Conservation (phyloP, 805 yeast genomes). For the Maudiozyma pseudohumilis region DNA sequence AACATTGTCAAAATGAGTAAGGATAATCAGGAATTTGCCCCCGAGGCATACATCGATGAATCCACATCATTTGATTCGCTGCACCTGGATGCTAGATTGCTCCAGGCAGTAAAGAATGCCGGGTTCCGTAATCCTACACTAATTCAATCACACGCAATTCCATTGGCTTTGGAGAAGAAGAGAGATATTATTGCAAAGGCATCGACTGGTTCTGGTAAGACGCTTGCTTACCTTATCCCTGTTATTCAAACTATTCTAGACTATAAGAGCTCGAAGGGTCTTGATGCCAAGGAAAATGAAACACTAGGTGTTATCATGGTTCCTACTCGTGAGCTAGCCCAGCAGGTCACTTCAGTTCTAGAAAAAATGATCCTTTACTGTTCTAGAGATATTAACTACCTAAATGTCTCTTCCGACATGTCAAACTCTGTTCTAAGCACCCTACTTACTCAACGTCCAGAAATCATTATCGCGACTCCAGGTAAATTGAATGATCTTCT, state of each 20-base stretch:
- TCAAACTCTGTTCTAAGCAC: constrained; percentile 65
- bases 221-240: constrained; percentile 84
- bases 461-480: constrained; percentile 80
- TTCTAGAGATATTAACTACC: constrained; percentile 48
- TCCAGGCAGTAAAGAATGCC: constrained; percentile 71
- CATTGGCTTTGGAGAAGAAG: constrained; percentile 79
- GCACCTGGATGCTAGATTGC: constrained; percentile 69
- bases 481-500: constrained; percentile 53
- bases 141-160: constrained; percentile 86
- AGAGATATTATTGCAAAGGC: constrained; percentile 92
- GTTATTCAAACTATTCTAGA: constrained; percentile 66
- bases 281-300: constrained; percentile 15
- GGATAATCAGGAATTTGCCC: constrained; percentile 27
- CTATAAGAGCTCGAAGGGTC: constrained; percentile 24
- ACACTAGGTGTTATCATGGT: constrained; percentile 64
- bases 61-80: constrained; percentile 63
- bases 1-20: constrained; percentile 2
- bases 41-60: constrained; percentile 64
- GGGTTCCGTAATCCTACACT: constrained; percentile 84
- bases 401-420: constrained; percentile 55
- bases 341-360: constrained; percentile 68
- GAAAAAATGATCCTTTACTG: constrained; percentile 62
- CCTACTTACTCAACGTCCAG: constrained; percentile 64
- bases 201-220: constrained; percentile 92
- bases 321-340: constrained; percentile 86